Evolutionary conservation across 2,329 filamentous ascomycete species (phyloP), one percentile per base, ranked within the genome.

Genomic region (Fusarium nisikadoi): DNA sequence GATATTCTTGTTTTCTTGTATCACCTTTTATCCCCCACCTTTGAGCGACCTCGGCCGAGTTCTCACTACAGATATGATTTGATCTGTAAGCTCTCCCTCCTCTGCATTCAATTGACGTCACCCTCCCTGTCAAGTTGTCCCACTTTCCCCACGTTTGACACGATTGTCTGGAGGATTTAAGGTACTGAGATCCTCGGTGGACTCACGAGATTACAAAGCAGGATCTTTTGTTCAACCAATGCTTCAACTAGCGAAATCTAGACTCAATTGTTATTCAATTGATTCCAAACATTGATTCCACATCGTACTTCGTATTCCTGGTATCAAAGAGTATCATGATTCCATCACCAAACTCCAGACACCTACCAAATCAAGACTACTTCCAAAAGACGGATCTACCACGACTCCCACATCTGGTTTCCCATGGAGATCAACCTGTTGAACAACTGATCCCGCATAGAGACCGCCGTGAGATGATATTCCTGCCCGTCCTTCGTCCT

Each of bases 351-450:
- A 69, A 65, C 69, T 60, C 69, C 64, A 58, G 33, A 36, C 38
- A 49, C 43, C 43, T 41, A 38, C 29, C 49, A 33, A 23, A 33
- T 49, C 49, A n/a, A 39, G 10, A 38, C 33, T 27, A n/a, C 16
- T 29, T 23, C 23, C 49, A 52, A 53, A 38, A 3, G 33, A 17
- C 23, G 3, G 2, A 12, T 16, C 31, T 58, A 95, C 90, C 89
- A 93, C 61, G 88, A 87, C 83, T 94, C 92, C 94, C 93, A 96
- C 85, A 94, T 94, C 86, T 96, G 93, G 19, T 87, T 87, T 2
- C 93, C 93, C 82, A 95, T 93, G 5, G 92, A 89, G 63, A 94
- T 83, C 61, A 95, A 79, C 20, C 93, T 88, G 82, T 96, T 96
- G 78, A 96, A 96, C 45, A 97, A 79, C 81, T 95, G 92, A 75